Base-by-base conservation (phyloP, 305 asterid species). In the Nicotiana rustica region DNA sequence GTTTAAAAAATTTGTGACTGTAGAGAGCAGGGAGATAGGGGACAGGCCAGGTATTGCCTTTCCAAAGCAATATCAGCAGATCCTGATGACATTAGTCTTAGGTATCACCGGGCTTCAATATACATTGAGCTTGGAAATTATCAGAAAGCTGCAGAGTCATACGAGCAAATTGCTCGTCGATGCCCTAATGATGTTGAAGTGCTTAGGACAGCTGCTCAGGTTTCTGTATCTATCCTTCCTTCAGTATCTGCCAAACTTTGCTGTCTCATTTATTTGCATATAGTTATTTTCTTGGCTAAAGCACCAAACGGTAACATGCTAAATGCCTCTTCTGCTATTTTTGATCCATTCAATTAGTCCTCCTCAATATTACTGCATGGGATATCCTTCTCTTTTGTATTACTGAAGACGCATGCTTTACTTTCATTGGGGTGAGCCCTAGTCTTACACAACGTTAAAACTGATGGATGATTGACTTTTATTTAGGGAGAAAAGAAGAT, bases 31-130 rank as follows among this genome's bases (percentile, higher is more conserved):
- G 84, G 79, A 59, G 64, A 81, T 41, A 49, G 60, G 65, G 78
- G 66, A 18, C 79, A 71, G 77, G 81, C 69, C 18, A 78, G 64
- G 9, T 73, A 82, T 19, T 82, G 69, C 57, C 85, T 82, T 82
- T 78, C 85, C 47, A 82, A 82, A 52, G 85, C 85, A 47, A 76
- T 82, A 49, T 31, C 59, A 35, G 85, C 82, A 44, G 85, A 82
- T 19, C 85, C 85, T 18, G 77, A 77, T 15, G 85, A 82, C 29
- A 29, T 65, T 17, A 62, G 35, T 31, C 76, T 82, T n/a, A 82
- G 67, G 49, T 82, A 62, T 36, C 77, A 75, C 31, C 73, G 82
- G 15, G 85, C 85, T 35, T 82, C 82, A 82, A 79, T 75, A 75
- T 82, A 82, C 29, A 82, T 52, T 49, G 75, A 82, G 18, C 85